phyloP scores from a whole-genome alignment of 129 eudicot species.

The Oenanthe sinensis region DNA sequence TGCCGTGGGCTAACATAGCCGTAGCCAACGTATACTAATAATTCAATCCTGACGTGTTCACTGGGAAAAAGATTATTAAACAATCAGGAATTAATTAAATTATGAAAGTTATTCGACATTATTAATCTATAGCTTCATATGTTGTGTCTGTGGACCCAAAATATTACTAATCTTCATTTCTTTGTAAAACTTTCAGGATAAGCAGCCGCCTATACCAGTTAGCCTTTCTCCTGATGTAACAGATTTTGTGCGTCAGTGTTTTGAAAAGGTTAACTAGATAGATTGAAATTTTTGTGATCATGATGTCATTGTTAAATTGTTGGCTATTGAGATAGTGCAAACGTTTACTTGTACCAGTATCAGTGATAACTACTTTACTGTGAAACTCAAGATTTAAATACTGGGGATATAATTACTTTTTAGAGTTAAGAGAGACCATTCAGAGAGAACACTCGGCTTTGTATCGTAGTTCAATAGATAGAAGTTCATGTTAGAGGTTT shows the following conservation, averaged over 20 bases:
- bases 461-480: neutral
- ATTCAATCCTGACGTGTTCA: neutral
- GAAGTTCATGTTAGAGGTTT: neutral
- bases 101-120: neutral
- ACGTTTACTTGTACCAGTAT: neutral
- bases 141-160: neutral
- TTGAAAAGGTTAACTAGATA: constrained; percentile 52
- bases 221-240: constrained; percentile 76
- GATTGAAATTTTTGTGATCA: neutral
- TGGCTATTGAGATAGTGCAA: neutral
- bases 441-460: neutral
- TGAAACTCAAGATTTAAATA: neutral
- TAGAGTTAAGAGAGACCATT: neutral
- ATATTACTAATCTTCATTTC: constrained; percentile 13
- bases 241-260: constrained; percentile 87
- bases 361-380: neutral
- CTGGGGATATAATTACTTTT: neutral
- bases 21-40: neutral
- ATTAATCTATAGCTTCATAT: neutral
- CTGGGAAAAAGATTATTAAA: neutral
- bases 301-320: neutral
- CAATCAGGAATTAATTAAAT: neutral
- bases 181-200: constrained; percentile 50
- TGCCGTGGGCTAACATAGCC: neutral
- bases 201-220: constrained; percentile 91